Conservation (phyloP, 176 grass and related monocot genomes). For the Zoysia japonica region DNA sequence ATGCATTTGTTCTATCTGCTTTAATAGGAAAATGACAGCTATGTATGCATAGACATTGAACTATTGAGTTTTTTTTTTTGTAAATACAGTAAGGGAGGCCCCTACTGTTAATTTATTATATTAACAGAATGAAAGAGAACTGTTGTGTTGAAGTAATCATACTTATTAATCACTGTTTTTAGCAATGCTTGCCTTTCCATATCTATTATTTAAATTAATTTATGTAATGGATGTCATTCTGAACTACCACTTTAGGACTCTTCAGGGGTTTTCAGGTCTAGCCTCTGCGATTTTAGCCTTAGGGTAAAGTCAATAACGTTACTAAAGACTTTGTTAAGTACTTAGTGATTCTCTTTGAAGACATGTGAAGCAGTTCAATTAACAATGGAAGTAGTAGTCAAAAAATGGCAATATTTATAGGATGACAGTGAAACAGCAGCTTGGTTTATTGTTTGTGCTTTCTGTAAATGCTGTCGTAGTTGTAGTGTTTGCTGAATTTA, state of each 20-base stretch:
- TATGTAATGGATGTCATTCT: not conserved
- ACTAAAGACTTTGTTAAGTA: not conserved
- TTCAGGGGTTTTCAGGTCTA: not conserved
- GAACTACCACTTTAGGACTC: not conserved
- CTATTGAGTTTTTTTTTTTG: not conserved
- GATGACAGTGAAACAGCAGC: not conserved
- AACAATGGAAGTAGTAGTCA: not conserved
- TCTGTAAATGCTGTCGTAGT: not conserved
- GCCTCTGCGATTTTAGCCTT: not conserved
- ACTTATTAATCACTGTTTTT: too few species aligned
- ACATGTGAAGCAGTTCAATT: not conserved
- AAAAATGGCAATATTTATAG: not conserved
- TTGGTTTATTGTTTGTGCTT: not conserved
- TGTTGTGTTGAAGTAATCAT: too few species aligned
- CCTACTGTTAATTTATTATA: too few species aligned
- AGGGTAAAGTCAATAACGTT: not conserved
- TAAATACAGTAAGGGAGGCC: too few species aligned
- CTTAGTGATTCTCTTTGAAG: not conserved
- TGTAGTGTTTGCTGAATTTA: not conserved
- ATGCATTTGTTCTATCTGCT: not conserved
- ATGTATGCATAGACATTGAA: not conserved
- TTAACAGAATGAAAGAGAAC: too few species aligned
- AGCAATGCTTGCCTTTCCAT: not conserved
- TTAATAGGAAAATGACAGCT: not conserved
- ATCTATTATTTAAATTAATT: not conserved